Conservation (phyloP, 148 eudicot species). For the Euryodendron excelsum region DNA sequence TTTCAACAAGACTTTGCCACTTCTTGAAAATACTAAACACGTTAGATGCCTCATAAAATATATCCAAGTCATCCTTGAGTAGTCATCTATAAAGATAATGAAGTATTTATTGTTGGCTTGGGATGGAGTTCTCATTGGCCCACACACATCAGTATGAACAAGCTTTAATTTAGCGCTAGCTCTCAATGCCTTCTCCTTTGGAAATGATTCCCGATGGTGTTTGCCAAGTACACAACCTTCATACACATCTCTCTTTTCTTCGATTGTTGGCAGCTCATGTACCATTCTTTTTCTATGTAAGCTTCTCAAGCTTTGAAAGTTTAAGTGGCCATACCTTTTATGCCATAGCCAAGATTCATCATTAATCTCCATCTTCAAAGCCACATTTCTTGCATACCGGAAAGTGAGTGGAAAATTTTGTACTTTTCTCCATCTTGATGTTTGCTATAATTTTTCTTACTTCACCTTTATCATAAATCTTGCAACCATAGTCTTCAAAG, state of each 20-base stretch:
- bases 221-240: slow-evolving; percentile 1
- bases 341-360: slow-evolving; percentile 26
- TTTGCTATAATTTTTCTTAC: background rate
- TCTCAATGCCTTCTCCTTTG: slow-evolving; percentile 4
- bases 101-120: slow-evolving; percentile 1
- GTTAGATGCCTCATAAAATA: slow-evolving; percentile 3
- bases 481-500: slow-evolving; percentile 12
- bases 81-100: slow-evolving; percentile 16
- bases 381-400: background rate
- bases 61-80: slow-evolving; percentile 15
- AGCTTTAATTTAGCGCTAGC: slow-evolving; percentile 3
- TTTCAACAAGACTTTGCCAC: slow-evolving; percentile 2
- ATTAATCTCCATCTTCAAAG: background rate
- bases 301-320: slow-evolving; percentile 2
- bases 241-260: background rate
- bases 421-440: slow-evolving; percentile 1
- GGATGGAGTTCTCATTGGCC: slow-evolving; percentile 8
- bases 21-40: slow-evolving; percentile 5
- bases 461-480: background rate
- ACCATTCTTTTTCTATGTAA: slow-evolving; percentile 5
- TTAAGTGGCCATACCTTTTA: slow-evolving; percentile 20
- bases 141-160: slow-evolving; percentile 9
- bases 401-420: slow-evolving; percentile 9
- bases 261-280: background rate
- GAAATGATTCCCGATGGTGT: slow-evolving; percentile 13